phyloP scores from a whole-genome alignment of 2,329 filamentous ascomycete species.

The Alternaria brassicae region DNA sequence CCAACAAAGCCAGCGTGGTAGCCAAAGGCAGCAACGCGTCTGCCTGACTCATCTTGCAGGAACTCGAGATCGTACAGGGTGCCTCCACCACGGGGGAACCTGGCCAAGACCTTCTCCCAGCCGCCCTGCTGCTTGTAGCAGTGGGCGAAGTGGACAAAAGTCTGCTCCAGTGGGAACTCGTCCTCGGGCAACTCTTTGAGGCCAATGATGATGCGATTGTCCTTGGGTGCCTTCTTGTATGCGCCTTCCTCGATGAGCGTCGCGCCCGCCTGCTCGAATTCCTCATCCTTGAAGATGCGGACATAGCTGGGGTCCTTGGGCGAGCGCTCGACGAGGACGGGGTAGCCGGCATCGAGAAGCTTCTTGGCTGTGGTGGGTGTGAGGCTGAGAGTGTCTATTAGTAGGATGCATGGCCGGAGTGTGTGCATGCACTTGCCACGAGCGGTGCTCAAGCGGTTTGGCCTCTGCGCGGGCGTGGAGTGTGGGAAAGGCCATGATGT shows the following conservation, averaged over 20 bases:
- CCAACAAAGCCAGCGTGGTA: constrained; percentile 57
- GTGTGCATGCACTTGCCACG: constrained; percentile 18
- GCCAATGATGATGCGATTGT: constrained; percentile 51
- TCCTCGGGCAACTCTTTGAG: constrained; percentile 53
- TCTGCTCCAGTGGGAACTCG: constrained; percentile 49
- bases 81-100: constrained; percentile 79
- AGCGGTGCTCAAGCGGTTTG: constrained; percentile 52
- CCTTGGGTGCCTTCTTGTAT: constrained; percentile 49
- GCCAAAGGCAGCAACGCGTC: constrained; percentile 75
- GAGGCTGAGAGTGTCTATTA: constrained; percentile 25
- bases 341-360: constrained; percentile 52
- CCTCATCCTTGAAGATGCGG: constrained; percentile 53
- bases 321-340: constrained; percentile 51
- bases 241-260: constrained; percentile 48
- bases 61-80: constrained; percentile 88
- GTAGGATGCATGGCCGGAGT: too few species aligned
- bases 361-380: constrained; percentile 51
- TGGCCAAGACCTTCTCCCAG: constrained; percentile 79
- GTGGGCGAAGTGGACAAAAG: constrained; percentile 53
- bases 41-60: constrained; percentile 73
- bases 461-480: constrained; percentile 53
- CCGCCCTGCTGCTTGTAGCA: constrained; percentile 54
- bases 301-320: constrained; percentile 47
- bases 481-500: constrained; percentile 46
- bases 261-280: constrained; percentile 50